These are phyloP conservation scores for Ceratocystis cacaofunesta DNA, from an alignment of 2,329 filamentous ascomycete genomes.

Conservation along the genomic window DNA sequence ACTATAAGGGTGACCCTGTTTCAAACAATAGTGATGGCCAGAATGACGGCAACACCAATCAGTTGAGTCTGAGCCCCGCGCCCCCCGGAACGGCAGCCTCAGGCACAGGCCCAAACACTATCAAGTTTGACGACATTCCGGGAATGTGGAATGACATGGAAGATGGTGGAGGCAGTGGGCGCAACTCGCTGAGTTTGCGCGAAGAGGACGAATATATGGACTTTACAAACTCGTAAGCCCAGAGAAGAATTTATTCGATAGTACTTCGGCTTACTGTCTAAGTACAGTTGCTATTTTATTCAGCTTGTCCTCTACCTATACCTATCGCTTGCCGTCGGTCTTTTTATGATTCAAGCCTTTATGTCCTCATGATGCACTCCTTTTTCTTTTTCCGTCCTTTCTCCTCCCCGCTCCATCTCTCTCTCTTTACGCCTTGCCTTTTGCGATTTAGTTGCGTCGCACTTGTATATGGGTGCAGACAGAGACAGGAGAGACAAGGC, in stretches of 20 bases:
- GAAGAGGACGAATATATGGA: slow-evolving; percentile 96
- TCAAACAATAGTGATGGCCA: slow-evolving; percentile 29
- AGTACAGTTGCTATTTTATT: background rate
- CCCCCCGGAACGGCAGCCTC: background rate
- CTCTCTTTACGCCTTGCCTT: background rate
- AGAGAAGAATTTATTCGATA: too few species aligned
- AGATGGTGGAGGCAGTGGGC: slow-evolving; percentile 57
- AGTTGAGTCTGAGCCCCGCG: slow-evolving; percentile 5
- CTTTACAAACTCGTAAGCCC: slow-evolving; percentile 30
- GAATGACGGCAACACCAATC: slow-evolving; percentile 18
- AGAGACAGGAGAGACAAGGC: background rate
- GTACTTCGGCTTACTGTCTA: background rate
- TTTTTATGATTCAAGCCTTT: background rate
- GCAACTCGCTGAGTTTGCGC: slow-evolving; percentile 60
- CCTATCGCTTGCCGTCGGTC: background rate
- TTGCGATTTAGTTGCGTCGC: background rate
- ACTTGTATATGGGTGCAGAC: slow-evolving; percentile 12
- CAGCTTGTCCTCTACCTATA: background rate
- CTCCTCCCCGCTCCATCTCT: background rate
- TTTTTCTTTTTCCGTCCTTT: background rate
- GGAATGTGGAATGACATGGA: slow-evolving; percentile 49
- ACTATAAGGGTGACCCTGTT: slow-evolving; percentile 63
- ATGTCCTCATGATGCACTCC: background rate
- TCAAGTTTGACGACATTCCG: slow-evolving; percentile 35
- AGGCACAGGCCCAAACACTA: background rate